These are phyloP conservation scores for Calamus simplicifolius DNA, from an alignment of 176 grass and related monocot genomes.

Conservation along the genomic window DNA sequence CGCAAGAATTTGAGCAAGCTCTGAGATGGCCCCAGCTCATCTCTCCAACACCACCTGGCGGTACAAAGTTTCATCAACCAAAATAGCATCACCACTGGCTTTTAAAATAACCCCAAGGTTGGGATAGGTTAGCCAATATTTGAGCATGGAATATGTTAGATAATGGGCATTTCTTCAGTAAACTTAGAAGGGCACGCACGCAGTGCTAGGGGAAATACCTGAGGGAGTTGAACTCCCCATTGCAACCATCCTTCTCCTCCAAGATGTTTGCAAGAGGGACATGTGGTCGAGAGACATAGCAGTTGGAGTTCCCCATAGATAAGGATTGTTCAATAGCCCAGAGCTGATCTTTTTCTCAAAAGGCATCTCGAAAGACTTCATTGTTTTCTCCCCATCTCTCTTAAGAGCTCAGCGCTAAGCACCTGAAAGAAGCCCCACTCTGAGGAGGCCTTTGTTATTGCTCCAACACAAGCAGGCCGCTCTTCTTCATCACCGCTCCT, in stretches of 20 bases:
- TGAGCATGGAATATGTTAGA: too few species aligned
- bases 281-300: slow-evolving; percentile 68
- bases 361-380: neutral
- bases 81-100: too few species aligned
- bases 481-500: neutral
- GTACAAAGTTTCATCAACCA: too few species aligned
- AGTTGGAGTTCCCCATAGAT: slow-evolving; percentile 72
- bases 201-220: slow-evolving; percentile 27
- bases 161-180: too few species aligned
- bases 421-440: slow-evolving; percentile 23
- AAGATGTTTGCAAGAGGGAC: slow-evolving; percentile 53
- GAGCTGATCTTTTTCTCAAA: slow-evolving; percentile 51
- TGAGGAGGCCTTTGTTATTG: slow-evolving; percentile 1
- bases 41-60: slow-evolving; percentile 53
- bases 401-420: neutral
- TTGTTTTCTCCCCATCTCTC: neutral
- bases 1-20: slow-evolving; percentile 46
- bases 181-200: too few species aligned
- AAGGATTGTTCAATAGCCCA: slow-evolving; percentile 56
- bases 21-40: slow-evolving; percentile 44
- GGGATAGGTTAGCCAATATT: too few species aligned
- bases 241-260: slow-evolving; percentile 22
- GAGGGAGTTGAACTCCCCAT: slow-evolving; percentile 47
- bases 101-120: too few species aligned
- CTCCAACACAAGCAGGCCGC: neutral